Evolutionary conservation across 108 stramenopile genomes (phyloP), one percentile per base, ranked within the genome.

Genomic region (Cyclotella baltica): DNA sequence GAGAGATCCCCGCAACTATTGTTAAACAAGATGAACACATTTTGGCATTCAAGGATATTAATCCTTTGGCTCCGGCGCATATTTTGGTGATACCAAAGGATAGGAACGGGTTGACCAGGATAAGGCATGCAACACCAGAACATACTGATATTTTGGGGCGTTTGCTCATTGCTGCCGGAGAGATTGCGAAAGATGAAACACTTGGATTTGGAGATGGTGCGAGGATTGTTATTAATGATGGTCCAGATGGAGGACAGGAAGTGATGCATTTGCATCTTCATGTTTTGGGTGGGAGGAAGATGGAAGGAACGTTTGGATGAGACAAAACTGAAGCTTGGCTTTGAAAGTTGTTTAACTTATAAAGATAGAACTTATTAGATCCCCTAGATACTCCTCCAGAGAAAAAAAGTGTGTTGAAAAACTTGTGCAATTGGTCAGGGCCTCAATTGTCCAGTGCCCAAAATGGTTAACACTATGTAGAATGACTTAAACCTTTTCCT

Each of bases 81-180:
- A 86, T 99, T 38, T 74, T 99, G 75, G 91, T 99, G 11, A 99
- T 99, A 70, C 99, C 99, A 19, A 99, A 98, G 86, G 88, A 96
- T 83, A 78, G 97, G 8, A 85, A 88, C 65, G 97, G 97, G 8
- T 77, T 99, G 61, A 92, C 96, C 0, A 83, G 92, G 29, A 62
- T 99, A 61, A 74, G 87, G 61, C 94, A 90, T 62, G 93, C 98
- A 8, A 78, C 88, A 16, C 87, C 88, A 23, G 94, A 94, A 43
- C 97, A 99, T 76, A 85, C 88, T 46, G 96, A 91, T 53, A 84
- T 99, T 30, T 81, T 99, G 48, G 99, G 99, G 27, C 83, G 91
- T 36, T 85, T 99, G 52, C 85, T 99, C 75, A 87, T 97, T 28
- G 88, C 93, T 3, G 98, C 97, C 0, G 95, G 93, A 4, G 88